Conservation (phyloP, 1,139 yeast species). For the Suhomyces maxii region DNA sequence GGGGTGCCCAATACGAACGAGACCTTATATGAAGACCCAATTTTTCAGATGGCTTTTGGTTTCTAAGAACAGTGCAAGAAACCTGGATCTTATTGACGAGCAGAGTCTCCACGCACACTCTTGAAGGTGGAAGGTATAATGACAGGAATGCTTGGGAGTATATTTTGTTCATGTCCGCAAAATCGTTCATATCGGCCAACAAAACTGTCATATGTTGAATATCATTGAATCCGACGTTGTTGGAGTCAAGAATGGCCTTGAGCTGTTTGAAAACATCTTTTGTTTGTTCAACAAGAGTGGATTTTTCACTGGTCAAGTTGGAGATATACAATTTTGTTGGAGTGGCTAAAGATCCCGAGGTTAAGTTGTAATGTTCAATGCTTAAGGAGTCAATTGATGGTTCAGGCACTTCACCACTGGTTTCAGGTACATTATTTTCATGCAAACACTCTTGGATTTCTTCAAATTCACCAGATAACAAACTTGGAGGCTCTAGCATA, state of each 20-base stretch:
- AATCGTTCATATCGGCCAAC: slow-evolving; percentile 63
- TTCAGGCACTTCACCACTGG: background rate
- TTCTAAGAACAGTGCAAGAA: slow-evolving; percentile 52
- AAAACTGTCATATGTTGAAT: slow-evolving; percentile 61
- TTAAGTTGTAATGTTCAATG: background rate
- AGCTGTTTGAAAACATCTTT: slow-evolving; percentile 48
- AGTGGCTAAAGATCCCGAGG: slow-evolving; percentile 4
- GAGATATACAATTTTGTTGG: slow-evolving; percentile 45
- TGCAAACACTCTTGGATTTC: slow-evolving; percentile 24
- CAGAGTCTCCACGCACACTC: slow-evolving; percentile 74
- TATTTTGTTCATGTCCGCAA: slow-evolving; percentile 57
- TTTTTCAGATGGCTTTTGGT: slow-evolving; percentile 33
- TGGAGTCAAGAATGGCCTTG: slow-evolving; percentile 23
- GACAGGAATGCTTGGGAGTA: slow-evolving; percentile 57
- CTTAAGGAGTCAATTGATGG: background rate
- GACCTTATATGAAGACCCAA: slow-evolving; percentile 86
- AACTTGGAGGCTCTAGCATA: slow-evolving; percentile 36
- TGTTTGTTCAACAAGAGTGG: slow-evolving; percentile 44
- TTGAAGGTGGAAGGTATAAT: slow-evolving; percentile 76
- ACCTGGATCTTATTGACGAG: slow-evolving; percentile 52
- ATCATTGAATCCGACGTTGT: slow-evolving; percentile 31
- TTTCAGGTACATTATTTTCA: background rate
- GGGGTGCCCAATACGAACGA: slow-evolving; percentile 96
- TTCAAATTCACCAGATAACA: slow-evolving; percentile 52
- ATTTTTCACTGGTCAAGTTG: slow-evolving; percentile 41